A percentile compares a stretch with the other conserved stretches of the same genome.
These are phyloP conservation scores for Evernia prunastri DNA, from an alignment of 495 filamentous ascomycete species.

Conservation along the genomic window DNA sequence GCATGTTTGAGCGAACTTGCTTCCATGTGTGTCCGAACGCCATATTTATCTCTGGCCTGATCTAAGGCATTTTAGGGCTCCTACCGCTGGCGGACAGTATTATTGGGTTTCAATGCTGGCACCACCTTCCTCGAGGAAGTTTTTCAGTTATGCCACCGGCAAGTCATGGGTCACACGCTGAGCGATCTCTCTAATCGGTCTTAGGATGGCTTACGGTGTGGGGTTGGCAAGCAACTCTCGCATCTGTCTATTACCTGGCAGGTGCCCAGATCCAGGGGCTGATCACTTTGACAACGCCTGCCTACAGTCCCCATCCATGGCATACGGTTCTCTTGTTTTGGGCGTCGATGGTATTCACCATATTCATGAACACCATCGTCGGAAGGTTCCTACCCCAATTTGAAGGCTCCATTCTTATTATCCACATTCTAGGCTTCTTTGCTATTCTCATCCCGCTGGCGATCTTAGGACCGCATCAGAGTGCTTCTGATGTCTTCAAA, in stretches of 20 bases:
- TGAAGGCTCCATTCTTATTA: slow-evolving; percentile 41
- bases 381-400: slow-evolving; percentile 37
- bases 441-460: slow-evolving; percentile 46
- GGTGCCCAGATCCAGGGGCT: slow-evolving; percentile 41
- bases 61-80: slow-evolving; percentile 3
- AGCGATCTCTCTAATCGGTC: not conserved
- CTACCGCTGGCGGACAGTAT: slow-evolving; percentile 16
- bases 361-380: slow-evolving; percentile 39
- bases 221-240: slow-evolving; percentile 40
- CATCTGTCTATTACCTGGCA: slow-evolving; percentile 34
- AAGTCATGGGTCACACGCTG: not conserved
- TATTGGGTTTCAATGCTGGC: slow-evolving; percentile 14
- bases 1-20: slow-evolving; percentile 36
- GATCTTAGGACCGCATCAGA: slow-evolving; percentile 39
- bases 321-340: slow-evolving; percentile 41
- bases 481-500: slow-evolving; percentile 38
- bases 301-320: slow-evolving; percentile 36
- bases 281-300: slow-evolving; percentile 31
- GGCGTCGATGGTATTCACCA: slow-evolving; percentile 34
- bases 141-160: slow-evolving; percentile 14
- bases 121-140: slow-evolving; percentile 6
- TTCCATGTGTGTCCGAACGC: slow-evolving; percentile 30
- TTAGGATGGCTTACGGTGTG: slow-evolving; percentile 42
- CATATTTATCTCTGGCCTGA: not conserved
- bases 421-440: slow-evolving; percentile 49